phyloP scores from a whole-genome alignment of 768 basidiomycete species.

The Leucosporidium creatinivorum region DNA sequence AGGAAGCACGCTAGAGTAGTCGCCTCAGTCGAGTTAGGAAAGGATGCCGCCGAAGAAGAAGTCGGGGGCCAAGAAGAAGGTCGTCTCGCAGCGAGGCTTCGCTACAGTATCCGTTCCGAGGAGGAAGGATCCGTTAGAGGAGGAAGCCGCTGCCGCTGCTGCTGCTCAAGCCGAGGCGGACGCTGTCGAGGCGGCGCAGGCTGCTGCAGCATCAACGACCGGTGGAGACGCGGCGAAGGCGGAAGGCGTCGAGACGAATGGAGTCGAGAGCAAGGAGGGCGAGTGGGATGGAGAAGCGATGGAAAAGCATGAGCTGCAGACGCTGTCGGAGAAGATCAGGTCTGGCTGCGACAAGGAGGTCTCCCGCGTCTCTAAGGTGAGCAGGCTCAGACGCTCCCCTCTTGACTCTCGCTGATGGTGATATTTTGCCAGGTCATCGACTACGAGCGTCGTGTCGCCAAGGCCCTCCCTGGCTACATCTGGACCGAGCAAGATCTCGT shows the following conservation, averaged over 20 bases:
- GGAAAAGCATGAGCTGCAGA: conserved; percentile 53
- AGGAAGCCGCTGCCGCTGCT: background rate
- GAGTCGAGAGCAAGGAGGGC: conserved; percentile 32
- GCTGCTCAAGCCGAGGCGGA: conserved; percentile 38
- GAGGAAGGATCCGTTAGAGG: conserved; percentile 1
- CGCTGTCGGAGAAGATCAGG: conserved; percentile 69
- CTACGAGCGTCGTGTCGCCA: conserved; percentile 67
- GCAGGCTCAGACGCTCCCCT: conserved; percentile 19
- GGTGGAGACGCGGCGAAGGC: background rate
- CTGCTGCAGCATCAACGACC: conserved; percentile 4
- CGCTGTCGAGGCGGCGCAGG: conserved; percentile 6
- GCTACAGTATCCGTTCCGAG: conserved; percentile 42
- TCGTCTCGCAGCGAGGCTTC: conserved; percentile 66
- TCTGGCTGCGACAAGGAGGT: conserved; percentile 86
- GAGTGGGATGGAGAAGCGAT: conserved; percentile 30
- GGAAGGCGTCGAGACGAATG: background rate
- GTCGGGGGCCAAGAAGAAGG: conserved; percentile 72
- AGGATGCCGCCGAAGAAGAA: conserved; percentile 32
- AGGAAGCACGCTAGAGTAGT: no score
- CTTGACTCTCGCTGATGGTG: background rate
- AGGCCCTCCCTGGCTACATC: conserved; percentile 48
- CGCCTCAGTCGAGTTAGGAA: background rate
- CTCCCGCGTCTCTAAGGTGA: conserved; percentile 60
- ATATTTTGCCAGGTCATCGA: conserved; percentile 58
- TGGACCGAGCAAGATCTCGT: conserved; percentile 30